Evolutionary conservation across 2,329 filamentous ascomycete genomes (phyloP).

Genomic region (Colletotrichum sp.): DNA sequence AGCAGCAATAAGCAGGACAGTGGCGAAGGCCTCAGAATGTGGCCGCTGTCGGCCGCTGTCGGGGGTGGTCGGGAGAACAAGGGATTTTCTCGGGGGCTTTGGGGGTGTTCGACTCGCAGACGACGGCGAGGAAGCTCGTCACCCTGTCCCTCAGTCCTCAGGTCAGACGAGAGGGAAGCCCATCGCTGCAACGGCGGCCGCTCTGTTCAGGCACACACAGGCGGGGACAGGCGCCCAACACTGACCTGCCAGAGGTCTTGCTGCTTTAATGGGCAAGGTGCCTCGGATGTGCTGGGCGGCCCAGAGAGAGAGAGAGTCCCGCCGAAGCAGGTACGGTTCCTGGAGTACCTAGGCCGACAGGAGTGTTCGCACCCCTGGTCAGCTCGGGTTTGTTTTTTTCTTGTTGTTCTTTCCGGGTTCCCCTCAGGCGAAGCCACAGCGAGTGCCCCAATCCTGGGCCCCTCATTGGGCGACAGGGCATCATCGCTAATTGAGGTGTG

Average conservation of each 20-base stretch:
- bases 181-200: neutral
- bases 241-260: neutral
- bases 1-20: neutral
- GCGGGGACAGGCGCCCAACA: neutral
- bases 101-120: neutral
- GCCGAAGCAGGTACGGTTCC: neutral
- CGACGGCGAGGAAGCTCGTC: neutral
- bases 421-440: neutral
- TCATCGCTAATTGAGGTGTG: conserved; percentile 1
- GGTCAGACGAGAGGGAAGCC: neutral
- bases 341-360: neutral
- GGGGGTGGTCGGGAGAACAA: neutral
- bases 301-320: neutral
- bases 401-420: neutral
- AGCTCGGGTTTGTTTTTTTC: neutral
- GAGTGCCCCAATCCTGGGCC: neutral
- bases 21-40: neutral
- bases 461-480: conserved; percentile 17
- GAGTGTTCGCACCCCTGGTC: neutral
- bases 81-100: neutral
- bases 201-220: conserved; percentile 2
- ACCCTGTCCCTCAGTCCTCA: neutral
- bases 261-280: conserved; percentile 5
- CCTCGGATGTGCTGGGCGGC: neutral
- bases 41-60: conserved; percentile 16